Conservation (phyloP, 2,329 filamentous ascomycete species). For the Aspergillus tamarii region DNA sequence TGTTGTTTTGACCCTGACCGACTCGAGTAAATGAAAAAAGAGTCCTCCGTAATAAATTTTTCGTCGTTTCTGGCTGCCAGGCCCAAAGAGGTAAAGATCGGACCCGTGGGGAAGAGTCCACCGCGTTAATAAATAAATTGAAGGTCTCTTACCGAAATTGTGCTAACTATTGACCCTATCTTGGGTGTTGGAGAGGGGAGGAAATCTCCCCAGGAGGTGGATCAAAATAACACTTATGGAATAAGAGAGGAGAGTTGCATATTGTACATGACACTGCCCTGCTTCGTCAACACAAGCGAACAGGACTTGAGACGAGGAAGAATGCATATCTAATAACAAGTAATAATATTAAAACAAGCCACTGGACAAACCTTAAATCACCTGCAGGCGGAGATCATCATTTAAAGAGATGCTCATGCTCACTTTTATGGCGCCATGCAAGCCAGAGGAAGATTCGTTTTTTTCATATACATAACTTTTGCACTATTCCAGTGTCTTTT, state of each 20-base stretch:
- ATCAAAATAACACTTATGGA: not conserved
- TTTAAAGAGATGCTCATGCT: not conserved
- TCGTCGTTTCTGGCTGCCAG: constrained; percentile 4
- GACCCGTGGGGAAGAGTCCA: constrained; percentile 15
- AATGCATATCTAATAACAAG: not conserved
- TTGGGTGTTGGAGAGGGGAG: not conserved
- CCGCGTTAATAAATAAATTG: constrained; percentile 8
- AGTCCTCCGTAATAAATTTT: not conserved
- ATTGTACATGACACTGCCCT: not conserved
- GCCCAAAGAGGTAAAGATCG: constrained; percentile 21
- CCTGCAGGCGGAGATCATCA: constrained; percentile 15
- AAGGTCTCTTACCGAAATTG: not conserved
- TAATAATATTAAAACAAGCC: not conserved
- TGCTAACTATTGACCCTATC: not conserved
- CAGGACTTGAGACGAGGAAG: not conserved
- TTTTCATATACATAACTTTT: not conserved
- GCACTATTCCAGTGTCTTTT: not conserved
- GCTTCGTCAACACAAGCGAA: not conserved
- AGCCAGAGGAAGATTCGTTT: not conserved
- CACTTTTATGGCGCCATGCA: not conserved
- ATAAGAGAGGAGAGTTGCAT: not conserved
- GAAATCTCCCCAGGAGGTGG: not conserved
- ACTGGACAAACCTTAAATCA: constrained; percentile 8
- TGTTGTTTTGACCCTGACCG: constrained; percentile 8
- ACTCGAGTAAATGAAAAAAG: constrained; percentile 2